Base-by-base conservation (phyloP, 371 early-diverging fungal species). In the Mucor velutinosus region DNA sequence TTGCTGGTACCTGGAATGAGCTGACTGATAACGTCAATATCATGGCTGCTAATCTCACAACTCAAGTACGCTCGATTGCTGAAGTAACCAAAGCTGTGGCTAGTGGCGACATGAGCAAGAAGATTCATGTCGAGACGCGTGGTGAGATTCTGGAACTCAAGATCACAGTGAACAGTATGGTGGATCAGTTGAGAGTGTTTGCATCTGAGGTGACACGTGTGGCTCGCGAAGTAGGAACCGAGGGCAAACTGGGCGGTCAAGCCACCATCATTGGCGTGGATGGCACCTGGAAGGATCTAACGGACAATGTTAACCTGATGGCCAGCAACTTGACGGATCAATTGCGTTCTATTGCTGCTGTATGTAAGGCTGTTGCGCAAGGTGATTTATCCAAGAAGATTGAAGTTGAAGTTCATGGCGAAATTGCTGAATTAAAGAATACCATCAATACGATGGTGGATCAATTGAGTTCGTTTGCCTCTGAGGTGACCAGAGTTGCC, bases 271-370 rank as follows among this genome's bases (percentile, higher is more conserved):
- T 76, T 14, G 83, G 76, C 49, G 87, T 89, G 0, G 87, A 79
- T 27, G 88, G 89, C 7, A 85, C 83, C 0, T 89, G 89, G 89
- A 86, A 85, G 58, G 76, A 79, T 27, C 25, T 82, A 23, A 79
- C 78, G 4, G 76, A 79, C 29, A 79, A 78, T 61, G 73, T 74
- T 8, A 79, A 83, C 29, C 49, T 78, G n/a, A 71, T 76, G 74
- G 71, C 77, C 10, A 65, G 69, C 23, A 76, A 76, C 37, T 43
- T 76, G 32, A 76, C 77, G 3, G 69, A 70, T 12, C 77, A 76
- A 45, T 58, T 76, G 10, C 63, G 76, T 25, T 67, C 73, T 1
- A 77, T 77, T 66, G 75, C 77, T 17, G 64, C 66, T 56, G 76
- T 75, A 7, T 70, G 71, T 60, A 75, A 71, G 58, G 77, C 77